Percentiles rank a stretch among this genome's conserved stretches.
Evolutionary conservation across 768 basidiomycete genomes (phyloP).

Genomic region (Ramaria sp.): DNA sequence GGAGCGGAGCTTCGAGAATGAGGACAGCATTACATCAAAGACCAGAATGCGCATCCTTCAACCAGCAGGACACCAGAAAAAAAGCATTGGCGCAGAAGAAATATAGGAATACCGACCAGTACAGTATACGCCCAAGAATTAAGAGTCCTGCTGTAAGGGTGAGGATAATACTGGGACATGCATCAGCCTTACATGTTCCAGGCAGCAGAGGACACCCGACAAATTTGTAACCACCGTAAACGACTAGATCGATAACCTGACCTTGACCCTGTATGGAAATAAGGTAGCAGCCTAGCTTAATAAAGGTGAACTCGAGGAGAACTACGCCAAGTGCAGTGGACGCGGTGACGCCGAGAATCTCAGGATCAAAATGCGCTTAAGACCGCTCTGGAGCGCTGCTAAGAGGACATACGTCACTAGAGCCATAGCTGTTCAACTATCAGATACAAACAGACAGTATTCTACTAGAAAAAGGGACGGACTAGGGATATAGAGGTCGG

Average conservation of each 20-base stretch:
- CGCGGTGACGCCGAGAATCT: constrained; percentile 77
- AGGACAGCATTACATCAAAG: background rate
- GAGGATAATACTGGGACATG: constrained; percentile 57
- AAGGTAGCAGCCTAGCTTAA: constrained; percentile 88
- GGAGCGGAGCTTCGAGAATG: constrained; percentile 65
- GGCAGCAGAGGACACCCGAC: constrained; percentile 52
- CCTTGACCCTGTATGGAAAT: constrained; percentile 69
- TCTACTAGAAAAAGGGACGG: constrained; percentile 14
- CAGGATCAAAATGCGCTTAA: constrained; percentile 78
- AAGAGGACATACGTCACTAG: constrained; percentile 92
- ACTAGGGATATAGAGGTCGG: constrained; percentile 96
- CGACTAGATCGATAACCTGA: constrained; percentile 73
- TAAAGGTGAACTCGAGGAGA: constrained; percentile 78
- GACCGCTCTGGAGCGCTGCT: constrained; percentile 74
- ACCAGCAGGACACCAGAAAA: constrained; percentile 59
- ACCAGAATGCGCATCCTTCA: background rate
- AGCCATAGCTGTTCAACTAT: constrained; percentile 63
- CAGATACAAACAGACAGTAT: background rate
- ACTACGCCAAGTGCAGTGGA: constrained; percentile 79
- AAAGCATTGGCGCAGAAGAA: constrained; percentile 84
- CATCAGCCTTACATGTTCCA: background rate
- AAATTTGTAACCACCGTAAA: constrained; percentile 97
- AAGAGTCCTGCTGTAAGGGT: constrained; percentile 67
- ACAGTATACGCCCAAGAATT: constrained; percentile 49
- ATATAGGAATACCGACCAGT: constrained; percentile 69